Percentiles rank a stretch among this genome's conserved stretches.
These are phyloP conservation scores for Cyclotella choctawhatcheeana DNA, from an alignment of 108 stramenopile species.

Conservation along the genomic window DNA sequence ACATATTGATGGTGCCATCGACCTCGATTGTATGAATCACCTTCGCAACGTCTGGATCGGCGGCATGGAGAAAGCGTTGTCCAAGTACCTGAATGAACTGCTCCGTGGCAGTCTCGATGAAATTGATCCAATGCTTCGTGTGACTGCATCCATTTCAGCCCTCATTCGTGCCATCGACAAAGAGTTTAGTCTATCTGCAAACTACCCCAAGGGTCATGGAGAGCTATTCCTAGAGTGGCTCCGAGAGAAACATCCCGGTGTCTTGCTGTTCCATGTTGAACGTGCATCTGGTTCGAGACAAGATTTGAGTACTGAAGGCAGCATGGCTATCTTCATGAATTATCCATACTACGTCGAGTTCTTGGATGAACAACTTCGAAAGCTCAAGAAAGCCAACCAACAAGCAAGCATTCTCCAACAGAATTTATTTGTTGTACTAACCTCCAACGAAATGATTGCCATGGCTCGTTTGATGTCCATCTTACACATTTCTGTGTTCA, in stretches of 20 bases:
- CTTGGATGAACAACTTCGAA: slow-evolving; percentile 23
- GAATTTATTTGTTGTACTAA: slow-evolving; percentile 18
- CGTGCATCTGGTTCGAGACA: slow-evolving; percentile 31
- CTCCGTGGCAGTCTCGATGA: slow-evolving; percentile 22
- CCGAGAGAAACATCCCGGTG: slow-evolving; percentile 16
- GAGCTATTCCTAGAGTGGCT: slow-evolving; percentile 23
- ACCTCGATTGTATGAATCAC: slow-evolving; percentile 14
- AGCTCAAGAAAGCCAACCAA: neutral
- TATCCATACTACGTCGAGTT: slow-evolving; percentile 30
- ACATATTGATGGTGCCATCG: neutral
- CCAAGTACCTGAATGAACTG: neutral
- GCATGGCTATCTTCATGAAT: slow-evolving; percentile 5
- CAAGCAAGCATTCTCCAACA: slow-evolving; percentile 17
- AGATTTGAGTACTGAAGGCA: slow-evolving; percentile 28
- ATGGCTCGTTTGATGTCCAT: slow-evolving; percentile 15
- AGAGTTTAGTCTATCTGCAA: slow-evolving; percentile 32
- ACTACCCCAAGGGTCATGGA: slow-evolving; percentile 43
- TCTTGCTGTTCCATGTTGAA: slow-evolving; percentile 27
- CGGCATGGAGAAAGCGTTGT: slow-evolving; percentile 11
- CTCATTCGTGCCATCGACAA: slow-evolving; percentile 22
- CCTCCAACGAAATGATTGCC: slow-evolving; percentile 24
- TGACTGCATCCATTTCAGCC: slow-evolving; percentile 16
- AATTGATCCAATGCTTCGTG: slow-evolving; percentile 29
- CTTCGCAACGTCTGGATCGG: slow-evolving; percentile 33
- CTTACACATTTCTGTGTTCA: slow-evolving; percentile 21